Percentiles rank a stretch among this genome's conserved stretches.
These are phyloP conservation scores for Microthlaspi erraticum DNA, from an alignment of 345 rosid genomes.

Conservation along the genomic window DNA sequence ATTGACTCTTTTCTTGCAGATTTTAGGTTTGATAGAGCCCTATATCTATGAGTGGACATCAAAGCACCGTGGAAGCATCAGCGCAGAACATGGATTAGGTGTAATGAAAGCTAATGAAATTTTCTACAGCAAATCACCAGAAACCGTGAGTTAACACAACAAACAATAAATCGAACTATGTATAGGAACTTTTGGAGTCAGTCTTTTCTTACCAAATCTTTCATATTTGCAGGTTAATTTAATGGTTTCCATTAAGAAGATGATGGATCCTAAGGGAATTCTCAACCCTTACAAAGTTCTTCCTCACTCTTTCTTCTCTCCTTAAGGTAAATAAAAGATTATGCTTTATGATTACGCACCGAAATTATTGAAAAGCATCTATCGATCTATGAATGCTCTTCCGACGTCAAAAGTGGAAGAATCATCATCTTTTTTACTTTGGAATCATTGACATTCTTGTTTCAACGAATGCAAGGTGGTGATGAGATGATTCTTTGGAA, in stretches of 20 bases:
- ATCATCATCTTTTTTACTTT: slow-evolving; percentile 39
- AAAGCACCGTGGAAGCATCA: slow-evolving; percentile 84
- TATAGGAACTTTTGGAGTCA: too few relatives aligned
- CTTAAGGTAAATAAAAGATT: slow-evolving; percentile 42
- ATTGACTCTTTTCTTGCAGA: slow-evolving; percentile 48
- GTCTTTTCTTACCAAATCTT: too few relatives aligned
- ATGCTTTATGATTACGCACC: slow-evolving; percentile 47
- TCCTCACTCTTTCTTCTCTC: slow-evolving; percentile 51
- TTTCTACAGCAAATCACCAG: slow-evolving; percentile 77
- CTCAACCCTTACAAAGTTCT: slow-evolving; percentile 92
- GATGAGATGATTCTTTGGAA: slow-evolving; percentile 44
- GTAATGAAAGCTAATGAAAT: slow-evolving; percentile 90
- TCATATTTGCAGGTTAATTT: slow-evolving; percentile 75
- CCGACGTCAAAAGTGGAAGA: slow-evolving; percentile 42
- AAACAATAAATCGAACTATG: slow-evolving; percentile 7
- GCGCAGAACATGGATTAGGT: slow-evolving; percentile 98
- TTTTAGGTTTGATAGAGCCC: slow-evolving; percentile 82
- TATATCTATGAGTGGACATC: slow-evolving; percentile 96
- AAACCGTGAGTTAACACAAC: slow-evolving; percentile 58
- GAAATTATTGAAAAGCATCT: slow-evolving; percentile 44
- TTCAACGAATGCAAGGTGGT: slow-evolving; percentile 28
- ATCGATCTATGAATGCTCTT: slow-evolving; percentile 37
- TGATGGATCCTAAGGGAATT: slow-evolving; percentile 83
- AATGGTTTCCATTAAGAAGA: slow-evolving; percentile 80
- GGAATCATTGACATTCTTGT: slow-evolving; percentile 48